phyloP scores from a whole-genome alignment of 2,329 filamentous ascomycete species.

The Westerdykella aurantiaca region DNA sequence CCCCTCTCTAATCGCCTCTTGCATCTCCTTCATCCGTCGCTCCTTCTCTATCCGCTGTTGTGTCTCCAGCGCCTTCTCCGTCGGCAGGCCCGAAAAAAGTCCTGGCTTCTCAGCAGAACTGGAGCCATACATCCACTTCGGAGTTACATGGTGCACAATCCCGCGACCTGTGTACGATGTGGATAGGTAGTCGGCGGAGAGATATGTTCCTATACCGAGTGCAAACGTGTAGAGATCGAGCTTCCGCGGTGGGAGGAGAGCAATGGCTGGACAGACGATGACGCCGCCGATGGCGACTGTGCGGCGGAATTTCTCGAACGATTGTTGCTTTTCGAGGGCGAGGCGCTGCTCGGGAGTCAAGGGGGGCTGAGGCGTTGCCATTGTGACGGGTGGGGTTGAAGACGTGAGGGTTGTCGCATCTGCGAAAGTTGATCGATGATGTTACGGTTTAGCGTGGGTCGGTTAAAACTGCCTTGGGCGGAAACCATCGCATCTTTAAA shows the following conservation, averaged over 20 bases:
- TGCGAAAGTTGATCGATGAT: not conserved
- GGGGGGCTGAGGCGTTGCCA: slow-evolving; percentile 24
- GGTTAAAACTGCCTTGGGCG: not conserved
- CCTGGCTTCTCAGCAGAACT: slow-evolving; percentile 9
- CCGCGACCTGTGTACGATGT: slow-evolving; percentile 38
- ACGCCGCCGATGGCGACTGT: slow-evolving; percentile 46
- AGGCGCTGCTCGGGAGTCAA: slow-evolving; percentile 30
- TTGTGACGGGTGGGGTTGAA: slow-evolving; percentile 4
- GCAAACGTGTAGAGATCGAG: slow-evolving; percentile 56
- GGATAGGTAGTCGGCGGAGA: slow-evolving; percentile 47
- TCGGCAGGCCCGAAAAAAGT: slow-evolving; percentile 22
- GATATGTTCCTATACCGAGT: slow-evolving; percentile 45
- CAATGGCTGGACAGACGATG: slow-evolving; percentile 51
- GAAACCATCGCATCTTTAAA: not conserved
- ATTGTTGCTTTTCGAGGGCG: slow-evolving; percentile 26
- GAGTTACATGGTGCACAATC: slow-evolving; percentile 28
- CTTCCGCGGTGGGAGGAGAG: slow-evolving; percentile 55
- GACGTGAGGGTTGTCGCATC: slow-evolving; percentile 1
- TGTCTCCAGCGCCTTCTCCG: slow-evolving; percentile 33
- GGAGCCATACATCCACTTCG: not conserved
- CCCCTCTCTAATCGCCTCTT: slow-evolving; percentile 26
- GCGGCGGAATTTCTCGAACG: slow-evolving; percentile 33
- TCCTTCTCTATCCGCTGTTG: slow-evolving; percentile 36
- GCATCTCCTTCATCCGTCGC: slow-evolving; percentile 29
- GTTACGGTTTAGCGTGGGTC: not conserved